These are phyloP conservation scores for Carex pumila DNA, from an alignment of 176 grass and related monocot species.

Conservation along the genomic window DNA sequence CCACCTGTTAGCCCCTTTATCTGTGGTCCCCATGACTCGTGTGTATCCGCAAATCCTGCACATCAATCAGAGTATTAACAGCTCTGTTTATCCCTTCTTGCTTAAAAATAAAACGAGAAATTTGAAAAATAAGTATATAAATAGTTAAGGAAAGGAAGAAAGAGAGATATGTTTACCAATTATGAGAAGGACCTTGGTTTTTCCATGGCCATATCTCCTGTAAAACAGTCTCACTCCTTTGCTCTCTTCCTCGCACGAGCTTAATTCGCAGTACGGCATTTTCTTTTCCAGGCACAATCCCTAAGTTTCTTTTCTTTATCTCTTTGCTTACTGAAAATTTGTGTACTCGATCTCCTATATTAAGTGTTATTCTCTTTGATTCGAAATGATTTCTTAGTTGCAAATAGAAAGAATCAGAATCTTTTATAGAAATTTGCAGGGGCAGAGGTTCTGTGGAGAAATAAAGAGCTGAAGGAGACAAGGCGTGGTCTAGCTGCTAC, in stretches of 20 bases:
- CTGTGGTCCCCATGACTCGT: constrained; percentile 61
- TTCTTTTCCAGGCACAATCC: neutral
- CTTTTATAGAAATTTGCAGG: neutral
- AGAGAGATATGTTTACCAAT: constrained; percentile 30
- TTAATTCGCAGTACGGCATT: constrained; percentile 55
- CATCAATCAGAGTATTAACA: neutral
- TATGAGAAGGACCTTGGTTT: constrained; percentile 62
- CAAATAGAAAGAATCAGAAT: constrained; percentile 10
- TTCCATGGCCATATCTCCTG: constrained; percentile 43
- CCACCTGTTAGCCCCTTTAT: constrained; percentile 54
- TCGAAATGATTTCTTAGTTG: neutral
- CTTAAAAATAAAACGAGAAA: neutral
- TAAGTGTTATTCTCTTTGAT: neutral
- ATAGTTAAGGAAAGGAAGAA: neutral
- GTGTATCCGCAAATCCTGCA: constrained; percentile 55
- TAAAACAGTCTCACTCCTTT: constrained; percentile 38
- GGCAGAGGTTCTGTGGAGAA: neutral
- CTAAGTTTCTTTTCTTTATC: neutral
- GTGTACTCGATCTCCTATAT: too few relatives aligned
- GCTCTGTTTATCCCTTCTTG: neutral
- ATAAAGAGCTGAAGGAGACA: neutral
- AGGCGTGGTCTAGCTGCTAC: neutral
- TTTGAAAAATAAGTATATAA: neutral
- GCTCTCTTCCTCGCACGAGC: neutral
- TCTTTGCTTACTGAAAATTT: too few relatives aligned